Base-by-base conservation (phyloP, 345 rosid genomes). In the Lumnitzera littorea region DNA sequence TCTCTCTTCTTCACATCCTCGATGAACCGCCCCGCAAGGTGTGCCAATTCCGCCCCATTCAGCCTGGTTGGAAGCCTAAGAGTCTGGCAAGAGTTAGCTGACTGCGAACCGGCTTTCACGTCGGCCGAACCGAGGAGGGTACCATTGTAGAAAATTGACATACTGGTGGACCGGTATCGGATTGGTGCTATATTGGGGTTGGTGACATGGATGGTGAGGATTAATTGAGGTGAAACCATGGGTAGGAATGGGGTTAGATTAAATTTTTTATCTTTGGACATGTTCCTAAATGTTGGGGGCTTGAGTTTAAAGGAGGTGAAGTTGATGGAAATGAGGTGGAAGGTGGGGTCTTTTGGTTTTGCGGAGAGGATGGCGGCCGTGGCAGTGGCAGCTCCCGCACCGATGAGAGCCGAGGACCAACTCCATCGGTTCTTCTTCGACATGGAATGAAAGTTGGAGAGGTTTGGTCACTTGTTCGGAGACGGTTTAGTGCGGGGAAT, bases 111-210 rank as follows among this genome's bases (percentile, higher is more conserved):
- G 52, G 98, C 96, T 13, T 67, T 50, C 3, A 91, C 86, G 31
- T 70, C 56, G 12, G 91, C 96, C 8, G 84, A 68, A 12, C 96
- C 96, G 41, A 91, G 78, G 31, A 81, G 80, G 8, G 90, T 67
- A 14, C 91, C 98, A 15, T 82, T 91, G 79, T 91, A 91, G 82
- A 83, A 76, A 70, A 91, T 91, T 52, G 95, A 81, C 96, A 91
- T 80, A 17, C 77, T 78, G 62, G 96, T 65, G 62, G 96, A 75
- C 24, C 91, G 70, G 87, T 86, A 88, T 66, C 73, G 71, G 68
- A 86, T 60, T 52, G 96, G 72, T 51, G 76, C 63, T 68, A 82
- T 57, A 80, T 91, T 88, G 23, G 96, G 95, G 71, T 91, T 91
- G 50, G 84, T 73, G 81, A 88, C 87, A 76, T 88, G 91, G 70